phyloP scores from a whole-genome alignment of 208 protist species.

The Leishmania tarentolae region DNA sequence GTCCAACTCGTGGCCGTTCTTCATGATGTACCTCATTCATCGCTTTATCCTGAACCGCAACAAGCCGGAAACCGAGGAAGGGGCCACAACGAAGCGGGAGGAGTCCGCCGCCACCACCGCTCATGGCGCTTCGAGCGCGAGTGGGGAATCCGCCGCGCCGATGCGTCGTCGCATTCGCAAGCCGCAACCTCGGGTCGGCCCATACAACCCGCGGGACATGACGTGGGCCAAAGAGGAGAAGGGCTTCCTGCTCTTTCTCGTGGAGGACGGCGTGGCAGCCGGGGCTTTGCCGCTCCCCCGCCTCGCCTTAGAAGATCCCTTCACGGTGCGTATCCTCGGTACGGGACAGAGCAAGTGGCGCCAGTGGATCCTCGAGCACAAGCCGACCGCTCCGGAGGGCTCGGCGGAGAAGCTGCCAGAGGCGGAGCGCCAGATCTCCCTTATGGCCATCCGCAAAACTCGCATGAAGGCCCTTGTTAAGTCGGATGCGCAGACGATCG shows the following conservation, averaged over 20 bases:
- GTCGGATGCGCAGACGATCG: slow-evolving; percentile 40
- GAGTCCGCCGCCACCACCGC: slow-evolving; percentile 6
- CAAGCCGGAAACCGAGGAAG: slow-evolving; percentile 24
- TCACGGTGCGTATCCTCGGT: slow-evolving; percentile 67
- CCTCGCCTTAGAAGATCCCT: slow-evolving; percentile 60
- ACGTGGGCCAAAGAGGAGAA: slow-evolving; percentile 50
- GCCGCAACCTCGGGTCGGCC: slow-evolving; percentile 31
- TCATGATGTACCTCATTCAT: slow-evolving; percentile 81
- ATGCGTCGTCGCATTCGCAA: slow-evolving; percentile 30
- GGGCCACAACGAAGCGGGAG: slow-evolving; percentile 3
- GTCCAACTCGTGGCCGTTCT: slow-evolving; percentile 59
- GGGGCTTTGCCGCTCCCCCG: slow-evolving; percentile 40
- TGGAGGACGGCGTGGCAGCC: slow-evolving; percentile 29
- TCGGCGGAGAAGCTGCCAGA: slow-evolving; percentile 16
- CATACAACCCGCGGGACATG: slow-evolving; percentile 60
- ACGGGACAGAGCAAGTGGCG: slow-evolving; percentile 48
- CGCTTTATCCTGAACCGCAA: slow-evolving; percentile 47
- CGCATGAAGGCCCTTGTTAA: slow-evolving; percentile 57
- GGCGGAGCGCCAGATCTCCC: slow-evolving; percentile 25
- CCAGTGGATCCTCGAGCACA: slow-evolving; percentile 46
- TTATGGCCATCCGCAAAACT: slow-evolving; percentile 66
- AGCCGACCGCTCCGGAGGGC: slow-evolving; percentile 7
- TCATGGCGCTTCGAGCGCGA: neutral
- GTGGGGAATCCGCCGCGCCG: slow-evolving; percentile 7
- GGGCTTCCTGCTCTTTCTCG: slow-evolving; percentile 75